Conservation (phyloP, 495 filamentous ascomycete species). For the Sordaria brevicollis region DNA sequence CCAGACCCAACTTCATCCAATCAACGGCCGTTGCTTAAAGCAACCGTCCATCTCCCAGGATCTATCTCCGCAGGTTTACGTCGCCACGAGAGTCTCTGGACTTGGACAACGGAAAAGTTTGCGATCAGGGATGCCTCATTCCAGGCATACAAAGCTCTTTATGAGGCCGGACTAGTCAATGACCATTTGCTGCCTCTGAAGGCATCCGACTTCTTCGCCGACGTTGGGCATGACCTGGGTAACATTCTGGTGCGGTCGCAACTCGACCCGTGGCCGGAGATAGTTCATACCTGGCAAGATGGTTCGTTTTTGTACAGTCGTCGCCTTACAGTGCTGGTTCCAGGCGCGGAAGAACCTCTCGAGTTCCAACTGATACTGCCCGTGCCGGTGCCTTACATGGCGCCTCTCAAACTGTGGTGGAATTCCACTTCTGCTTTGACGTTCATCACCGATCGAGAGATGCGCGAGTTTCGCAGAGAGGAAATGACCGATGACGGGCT, state of each 20-base stretch:
- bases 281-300: constrained; percentile 45
- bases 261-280: constrained; percentile 54
- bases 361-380: constrained; percentile 41
- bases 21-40: constrained; percentile 23
- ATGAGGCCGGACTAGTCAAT: constrained; percentile 61
- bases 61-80: constrained; percentile 58
- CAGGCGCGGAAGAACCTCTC: constrained; percentile 17
- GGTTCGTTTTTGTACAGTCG: constrained; percentile 17
- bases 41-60: constrained; percentile 60
- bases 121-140: constrained; percentile 81
- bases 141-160: constrained; percentile 63
- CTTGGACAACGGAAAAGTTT: constrained; percentile 63
- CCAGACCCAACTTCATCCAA: not conserved
- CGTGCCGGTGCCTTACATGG: constrained; percentile 26
- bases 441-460: constrained; percentile 25
- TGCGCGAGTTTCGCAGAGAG: constrained; percentile 1
- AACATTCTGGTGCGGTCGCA: constrained; percentile 43
- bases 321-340: constrained; percentile 20
- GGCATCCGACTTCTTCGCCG: constrained; percentile 23
- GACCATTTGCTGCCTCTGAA: constrained; percentile 63
- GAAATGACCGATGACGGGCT: constrained; percentile 13
- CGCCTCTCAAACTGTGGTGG: constrained; percentile 41
- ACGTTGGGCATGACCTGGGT: constrained; percentile 35
- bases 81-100: constrained; percentile 32
- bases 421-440: constrained; percentile 30